A percentile compares a stretch with the other conserved stretches of the same genome.
These are phyloP conservation scores for Paratinospora sagittata DNA, from an alignment of 164 flowering plant species.

Conservation along the genomic window DNA sequence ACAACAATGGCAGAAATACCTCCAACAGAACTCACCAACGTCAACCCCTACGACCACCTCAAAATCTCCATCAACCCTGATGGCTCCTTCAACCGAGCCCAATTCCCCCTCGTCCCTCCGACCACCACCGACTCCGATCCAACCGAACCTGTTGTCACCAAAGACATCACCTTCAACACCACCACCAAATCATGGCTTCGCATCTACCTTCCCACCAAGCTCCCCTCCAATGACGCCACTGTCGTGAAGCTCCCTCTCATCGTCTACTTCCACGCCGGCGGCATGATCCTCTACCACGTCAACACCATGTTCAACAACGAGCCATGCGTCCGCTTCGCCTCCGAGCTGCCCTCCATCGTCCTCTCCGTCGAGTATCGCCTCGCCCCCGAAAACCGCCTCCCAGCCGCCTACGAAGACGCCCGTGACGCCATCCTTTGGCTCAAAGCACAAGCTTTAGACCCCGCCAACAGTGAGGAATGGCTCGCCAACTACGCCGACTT, in stretches of 20 bases:
- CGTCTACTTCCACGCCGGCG: conserved; percentile 50
- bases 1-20: too few species aligned
- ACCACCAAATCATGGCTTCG: conserved; percentile 34
- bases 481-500: conserved; percentile 40
- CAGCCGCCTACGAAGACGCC: conserved; percentile 55
- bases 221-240: conserved; percentile 48
- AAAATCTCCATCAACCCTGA: conserved; percentile 34
- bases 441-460: conserved; percentile 26
- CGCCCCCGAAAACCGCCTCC: conserved; percentile 56
- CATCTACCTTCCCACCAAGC: conserved; percentile 39
- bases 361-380: conserved; percentile 44
- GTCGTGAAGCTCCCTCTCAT: conserved; percentile 50
- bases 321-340: conserved; percentile 16
- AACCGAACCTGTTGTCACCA: conserved; percentile 26
- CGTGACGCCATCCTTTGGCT: conserved; percentile 46
- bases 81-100: conserved; percentile 39
- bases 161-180: conserved; percentile 36
- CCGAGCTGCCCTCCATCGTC: conserved; percentile 36
- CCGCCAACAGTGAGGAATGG: conserved; percentile 40
- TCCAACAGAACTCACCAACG: neutral
- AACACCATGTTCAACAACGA: conserved; percentile 21
- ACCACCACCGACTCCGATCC: conserved; percentile 19
- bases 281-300: conserved; percentile 27
- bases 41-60: conserved; percentile 36
- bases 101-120: conserved; percentile 16